Evolutionary conservation across 305 asterid genomes (phyloP).

Genomic region (Nicotiana rustica): DNA sequence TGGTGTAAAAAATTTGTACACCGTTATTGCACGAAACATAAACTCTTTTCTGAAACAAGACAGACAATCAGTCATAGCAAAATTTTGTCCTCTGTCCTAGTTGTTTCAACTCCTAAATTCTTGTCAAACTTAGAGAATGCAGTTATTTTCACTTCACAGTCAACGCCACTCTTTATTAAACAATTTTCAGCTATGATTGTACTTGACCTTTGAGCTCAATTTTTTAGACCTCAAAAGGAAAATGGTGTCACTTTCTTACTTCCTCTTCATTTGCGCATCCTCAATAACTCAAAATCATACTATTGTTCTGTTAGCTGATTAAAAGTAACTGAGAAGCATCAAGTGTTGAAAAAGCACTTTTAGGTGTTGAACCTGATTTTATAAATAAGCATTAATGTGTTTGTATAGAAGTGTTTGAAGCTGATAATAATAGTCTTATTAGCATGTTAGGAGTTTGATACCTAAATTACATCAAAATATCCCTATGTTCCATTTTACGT

Average conservation of each 20-base stretch:
- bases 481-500: neutral
- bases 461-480: neutral
- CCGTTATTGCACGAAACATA: no score
- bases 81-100: neutral
- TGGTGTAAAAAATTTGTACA: no score
- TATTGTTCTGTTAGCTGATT: no score
- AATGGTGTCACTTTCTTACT: neutral
- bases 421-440: neutral
- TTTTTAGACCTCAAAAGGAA: neutral
- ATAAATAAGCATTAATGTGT: no score
- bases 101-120: constrained; percentile 5
- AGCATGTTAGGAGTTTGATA: neutral
- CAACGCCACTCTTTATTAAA: neutral
- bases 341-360: no score
- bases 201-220: constrained; percentile 11
- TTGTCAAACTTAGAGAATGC: neutral
- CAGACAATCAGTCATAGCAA: neutral
- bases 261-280: neutral
- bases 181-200: neutral
- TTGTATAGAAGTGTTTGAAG: no score
- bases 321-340: no score
- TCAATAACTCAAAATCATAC: neutral
- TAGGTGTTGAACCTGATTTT: no score
- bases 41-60: neutral
- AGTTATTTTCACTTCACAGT: constrained; percentile 4